These are phyloP conservation scores for Aspergillus viridinutans DNA, from an alignment of 2,329 filamentous ascomycete genomes.

Conservation along the genomic window DNA sequence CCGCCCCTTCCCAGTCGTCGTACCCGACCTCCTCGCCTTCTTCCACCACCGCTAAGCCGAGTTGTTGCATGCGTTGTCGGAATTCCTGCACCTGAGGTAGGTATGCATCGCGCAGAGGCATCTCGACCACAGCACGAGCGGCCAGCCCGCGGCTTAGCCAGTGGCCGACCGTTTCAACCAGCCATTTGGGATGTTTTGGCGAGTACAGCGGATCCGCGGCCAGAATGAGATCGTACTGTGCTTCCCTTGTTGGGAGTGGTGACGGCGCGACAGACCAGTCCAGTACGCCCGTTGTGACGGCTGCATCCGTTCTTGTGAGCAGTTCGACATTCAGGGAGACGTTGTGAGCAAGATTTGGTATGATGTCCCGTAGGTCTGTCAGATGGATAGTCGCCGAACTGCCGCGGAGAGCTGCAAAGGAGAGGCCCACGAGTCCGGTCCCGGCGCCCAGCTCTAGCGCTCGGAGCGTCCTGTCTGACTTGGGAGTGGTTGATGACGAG, in stretches of 20 bases:
- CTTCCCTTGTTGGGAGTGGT: slow-evolving; percentile 25
- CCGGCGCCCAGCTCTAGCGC: slow-evolving; percentile 81
- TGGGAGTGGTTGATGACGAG: slow-evolving; percentile 16
- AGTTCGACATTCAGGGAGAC: slow-evolving; percentile 58
- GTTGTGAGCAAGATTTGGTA: slow-evolving; percentile 76
- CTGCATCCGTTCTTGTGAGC: slow-evolving; percentile 54
- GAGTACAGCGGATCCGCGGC: slow-evolving; percentile 87
- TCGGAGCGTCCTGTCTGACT: slow-evolving; percentile 24
- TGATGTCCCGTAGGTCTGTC: slow-evolving; percentile 80
- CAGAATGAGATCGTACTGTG: slow-evolving; percentile 62
- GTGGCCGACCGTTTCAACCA: slow-evolving; percentile 64
- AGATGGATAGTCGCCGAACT: slow-evolving; percentile 59
- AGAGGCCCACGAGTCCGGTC: slow-evolving; percentile 84
- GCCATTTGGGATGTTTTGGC: slow-evolving; percentile 69
- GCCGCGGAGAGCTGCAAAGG: slow-evolving; percentile 68
- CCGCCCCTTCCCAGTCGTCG: slow-evolving; percentile 45
- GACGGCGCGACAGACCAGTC: slow-evolving; percentile 58
- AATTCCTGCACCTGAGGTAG: slow-evolving; percentile 61
- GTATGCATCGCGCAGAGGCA: slow-evolving; percentile 71
- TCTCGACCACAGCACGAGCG: slow-evolving; percentile 71
- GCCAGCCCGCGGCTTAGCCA: slow-evolving; percentile 58
- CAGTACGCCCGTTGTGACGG: slow-evolving; percentile 60
- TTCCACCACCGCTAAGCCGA: slow-evolving; percentile 52
- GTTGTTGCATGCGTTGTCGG: slow-evolving; percentile 54
- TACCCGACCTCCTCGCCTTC: slow-evolving; percentile 44